A percentile compares a stretch with the other conserved stretches of the same genome.
Conservation (phyloP, 768 basidiomycete species). For the Mycena galopus region DNA sequence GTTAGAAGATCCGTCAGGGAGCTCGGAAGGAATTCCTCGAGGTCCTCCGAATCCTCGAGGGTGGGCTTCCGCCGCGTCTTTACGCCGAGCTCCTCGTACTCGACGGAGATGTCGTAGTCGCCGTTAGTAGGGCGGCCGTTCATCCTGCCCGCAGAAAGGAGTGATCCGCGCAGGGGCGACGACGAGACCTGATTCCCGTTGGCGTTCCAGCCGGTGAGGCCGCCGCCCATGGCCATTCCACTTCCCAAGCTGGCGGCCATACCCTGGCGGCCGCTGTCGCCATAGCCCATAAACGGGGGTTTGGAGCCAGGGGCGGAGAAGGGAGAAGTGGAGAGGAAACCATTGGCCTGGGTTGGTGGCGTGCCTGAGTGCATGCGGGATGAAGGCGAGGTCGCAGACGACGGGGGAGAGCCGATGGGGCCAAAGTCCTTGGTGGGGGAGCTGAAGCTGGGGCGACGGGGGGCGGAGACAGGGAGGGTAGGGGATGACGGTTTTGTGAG, state of each 20-base stretch:
- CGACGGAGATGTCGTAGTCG: constrained; percentile 54
- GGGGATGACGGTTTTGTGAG: constrained; percentile 53
- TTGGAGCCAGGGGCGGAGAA: constrained; percentile 83
- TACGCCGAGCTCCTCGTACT: constrained; percentile 53
- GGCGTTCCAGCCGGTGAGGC: constrained; percentile 52
- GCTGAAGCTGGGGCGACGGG: constrained; percentile 60
- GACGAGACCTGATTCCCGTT: constrained; percentile 9
- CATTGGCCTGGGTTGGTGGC: constrained; percentile 43
- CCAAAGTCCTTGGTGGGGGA: constrained; percentile 72
- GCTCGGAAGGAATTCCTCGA: constrained; percentile 92
- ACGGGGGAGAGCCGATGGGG: constrained; percentile 87
- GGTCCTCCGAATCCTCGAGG: constrained; percentile 70
- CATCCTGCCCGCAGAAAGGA: constrained; percentile 34
- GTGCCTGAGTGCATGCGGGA: constrained; percentile 47
- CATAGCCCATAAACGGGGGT: constrained; percentile 62
- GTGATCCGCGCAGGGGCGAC: constrained; percentile 25
- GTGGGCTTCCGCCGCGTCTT: constrained; percentile 31
- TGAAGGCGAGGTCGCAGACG: constrained; percentile 43
- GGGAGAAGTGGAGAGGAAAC: constrained; percentile 71
- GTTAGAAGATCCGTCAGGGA: constrained; percentile 91
- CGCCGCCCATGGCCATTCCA: constrained; percentile 62
- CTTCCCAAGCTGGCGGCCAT: constrained; percentile 48
- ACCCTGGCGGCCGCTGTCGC: constrained; percentile 46
- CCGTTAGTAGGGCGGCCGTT: constrained; percentile 20
- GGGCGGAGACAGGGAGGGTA: constrained; percentile 69